Conservation (phyloP, 768 basidiomycete genomes). For the Trametes cingulata region DNA sequence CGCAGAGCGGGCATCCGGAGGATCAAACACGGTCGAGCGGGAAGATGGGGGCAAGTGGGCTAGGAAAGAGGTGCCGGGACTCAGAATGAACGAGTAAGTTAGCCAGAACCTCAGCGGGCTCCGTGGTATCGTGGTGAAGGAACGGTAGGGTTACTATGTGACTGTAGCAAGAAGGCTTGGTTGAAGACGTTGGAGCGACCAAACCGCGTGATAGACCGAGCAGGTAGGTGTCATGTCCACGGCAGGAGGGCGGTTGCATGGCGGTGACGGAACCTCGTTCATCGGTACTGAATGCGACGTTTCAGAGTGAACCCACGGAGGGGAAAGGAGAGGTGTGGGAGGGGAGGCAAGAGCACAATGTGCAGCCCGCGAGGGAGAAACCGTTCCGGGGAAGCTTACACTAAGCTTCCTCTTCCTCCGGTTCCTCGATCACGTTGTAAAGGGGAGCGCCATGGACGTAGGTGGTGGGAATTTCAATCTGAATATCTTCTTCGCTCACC, state of each 20-base stretch:
- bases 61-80: slow-evolving; percentile 1
- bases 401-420: slow-evolving; percentile 35
- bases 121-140: slow-evolving; percentile 21
- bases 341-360: neutral
- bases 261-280: slow-evolving; percentile 7
- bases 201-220: slow-evolving; percentile 10
- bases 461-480: slow-evolving; percentile 36
- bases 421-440: slow-evolving; percentile 84
- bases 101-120: slow-evolving; percentile 12
- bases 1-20: neutral
- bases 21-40: neutral
- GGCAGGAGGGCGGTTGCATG: neutral
- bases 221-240: neutral
- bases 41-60: neutral
- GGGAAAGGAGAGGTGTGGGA: slow-evolving; percentile 4
- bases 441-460: slow-evolving; percentile 85
- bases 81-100: slow-evolving; percentile 17
- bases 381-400: slow-evolving; percentile 12
- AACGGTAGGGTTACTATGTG: slow-evolving; percentile 19
- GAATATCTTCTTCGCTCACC: slow-evolving; percentile 22
- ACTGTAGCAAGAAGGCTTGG: slow-evolving; percentile 4
- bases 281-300: slow-evolving; percentile 22
- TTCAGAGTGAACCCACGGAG: slow-evolving; percentile 22
- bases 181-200: neutral
- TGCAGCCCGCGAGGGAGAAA: slow-evolving; percentile 4